Base-by-base conservation (phyloP, 495 filamentous ascomycete genomes). In the Hyaloscypha hepaticicola region DNA sequence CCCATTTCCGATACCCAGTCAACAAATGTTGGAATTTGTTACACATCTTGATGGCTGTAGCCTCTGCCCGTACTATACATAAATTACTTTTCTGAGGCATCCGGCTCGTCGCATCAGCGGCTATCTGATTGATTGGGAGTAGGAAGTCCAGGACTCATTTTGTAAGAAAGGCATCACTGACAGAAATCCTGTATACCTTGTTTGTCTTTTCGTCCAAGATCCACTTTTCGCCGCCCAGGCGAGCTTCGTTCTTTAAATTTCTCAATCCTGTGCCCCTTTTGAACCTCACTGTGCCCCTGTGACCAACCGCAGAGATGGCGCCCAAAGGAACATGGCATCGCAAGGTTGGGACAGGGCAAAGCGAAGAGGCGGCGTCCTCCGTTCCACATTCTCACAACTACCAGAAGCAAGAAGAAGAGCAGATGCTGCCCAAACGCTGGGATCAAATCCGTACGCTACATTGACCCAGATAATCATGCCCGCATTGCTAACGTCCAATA, bases 1-100 rank as follows among this genome's bases (percentile, higher is more conserved):
- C 45, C 45, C 45, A 19, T 50, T 50, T 50, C 45, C 45, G 45
- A 50, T 50, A 50, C 45, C 45, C 45, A 50, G 45, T 16, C 45
- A 50, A 50, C 45, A 50, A n/a, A 50, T 50, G 16, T 50, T 50
- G 22, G 45, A 19, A 50, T 50, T 50, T 16, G 45, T 50, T 19
- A 16, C 45, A 50, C 22, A 5, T 50, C 45, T 50, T 19, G 45
- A 50, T 50, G 45, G 45, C 5, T 5, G 5, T 50, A 50, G 8
- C 19, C 8, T 45, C 19, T 8, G 38, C 38, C 8, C 38, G n/a
- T n/a, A n/a, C n/a, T n/a, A n/a, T n/a, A n/a, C n/a, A n/a, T n/a
- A n/a, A n/a, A n/a, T 45, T 8, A 8, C 38, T 8, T 45, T 45
- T 45, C 19, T 45, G 38, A 45, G 19, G 19, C 38, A 45, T 45